These are phyloP conservation scores for Colletotrichum musae DNA, from an alignment of 2,329 filamentous ascomycete species.

Conservation along the genomic window DNA sequence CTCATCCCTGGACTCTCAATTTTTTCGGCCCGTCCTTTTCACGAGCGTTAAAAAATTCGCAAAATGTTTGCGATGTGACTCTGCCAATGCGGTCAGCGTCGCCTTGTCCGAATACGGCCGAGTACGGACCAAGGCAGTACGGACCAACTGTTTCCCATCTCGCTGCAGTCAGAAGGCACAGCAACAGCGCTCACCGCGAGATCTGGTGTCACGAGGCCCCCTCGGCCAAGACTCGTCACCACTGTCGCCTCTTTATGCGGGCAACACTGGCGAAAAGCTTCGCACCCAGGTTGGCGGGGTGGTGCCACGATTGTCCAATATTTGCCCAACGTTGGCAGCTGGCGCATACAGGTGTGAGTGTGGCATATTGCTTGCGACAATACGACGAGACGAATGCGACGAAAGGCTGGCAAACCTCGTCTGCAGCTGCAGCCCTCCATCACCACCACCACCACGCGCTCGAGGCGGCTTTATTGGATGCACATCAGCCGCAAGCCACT, in stretches of 20 bases:
- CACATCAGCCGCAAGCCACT: slow-evolving; percentile 38
- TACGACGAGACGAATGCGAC: slow-evolving; percentile 1
- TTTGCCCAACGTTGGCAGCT: slow-evolving; percentile 16
- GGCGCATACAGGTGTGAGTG: background rate
- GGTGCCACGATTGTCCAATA: slow-evolving; percentile 27
- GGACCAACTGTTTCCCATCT: slow-evolving; percentile 18
- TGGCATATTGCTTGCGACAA: background rate
- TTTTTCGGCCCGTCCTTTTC: slow-evolving; percentile 3
- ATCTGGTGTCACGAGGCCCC: slow-evolving; percentile 31
- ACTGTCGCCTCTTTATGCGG: slow-evolving; percentile 3
- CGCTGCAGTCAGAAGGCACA: slow-evolving; percentile 28
- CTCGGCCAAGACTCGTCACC: background rate
- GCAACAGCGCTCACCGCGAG: slow-evolving; percentile 19
- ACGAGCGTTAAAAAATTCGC: slow-evolving; percentile 1
- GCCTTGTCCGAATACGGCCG: slow-evolving; percentile 12
- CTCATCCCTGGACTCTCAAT: background rate
- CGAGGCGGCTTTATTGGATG: slow-evolving; percentile 24
- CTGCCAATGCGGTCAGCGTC: slow-evolving; percentile 32
- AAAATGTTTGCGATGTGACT: slow-evolving; percentile 9
- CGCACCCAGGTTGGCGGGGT: background rate
- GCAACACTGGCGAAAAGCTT: background rate
- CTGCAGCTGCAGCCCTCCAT: slow-evolving; percentile 15
- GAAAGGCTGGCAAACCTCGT: slow-evolving; percentile 14
- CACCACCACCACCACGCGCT: slow-evolving; percentile 3
- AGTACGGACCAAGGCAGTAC: slow-evolving; percentile 18